A percentile compares a stretch with the other conserved stretches of the same genome.
Conservation (phyloP, 2,329 filamentous ascomycete species). For the Cytospora mali region DNA sequence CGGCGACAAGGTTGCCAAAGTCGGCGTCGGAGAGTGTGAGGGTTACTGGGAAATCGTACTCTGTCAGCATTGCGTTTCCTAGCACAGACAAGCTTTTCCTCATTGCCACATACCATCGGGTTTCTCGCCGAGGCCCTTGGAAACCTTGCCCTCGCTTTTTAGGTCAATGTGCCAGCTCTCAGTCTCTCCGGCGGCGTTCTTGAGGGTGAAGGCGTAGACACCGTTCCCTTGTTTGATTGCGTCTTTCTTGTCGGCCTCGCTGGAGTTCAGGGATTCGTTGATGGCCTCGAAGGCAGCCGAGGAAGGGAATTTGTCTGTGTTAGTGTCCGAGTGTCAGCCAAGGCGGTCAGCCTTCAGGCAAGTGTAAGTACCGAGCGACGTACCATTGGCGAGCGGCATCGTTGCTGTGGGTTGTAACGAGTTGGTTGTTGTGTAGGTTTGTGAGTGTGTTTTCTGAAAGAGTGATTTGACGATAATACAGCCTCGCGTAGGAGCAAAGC, state of each 20-base stretch:
- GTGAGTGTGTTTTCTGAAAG: too few relatives aligned
- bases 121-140: conserved; percentile 77
- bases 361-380: conserved; percentile 31
- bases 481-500: not conserved
- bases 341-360: not conserved
- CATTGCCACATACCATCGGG: conserved; percentile 68
- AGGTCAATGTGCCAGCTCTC: conserved; percentile 95
- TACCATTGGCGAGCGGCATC: conserved; percentile 78
- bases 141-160: conserved; percentile 84
- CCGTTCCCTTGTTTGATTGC: conserved; percentile 88
- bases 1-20: conserved; percentile 79
- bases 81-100: not conserved
- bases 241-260: conserved; percentile 73
- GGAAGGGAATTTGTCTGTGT: conserved; percentile 78
- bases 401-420: conserved; percentile 35
- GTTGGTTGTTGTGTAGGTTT: not conserved
- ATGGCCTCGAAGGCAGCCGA: conserved; percentile 92
- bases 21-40: conserved; percentile 81
- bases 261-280: conserved; percentile 67
- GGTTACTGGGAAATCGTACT: conserved; percentile 64
- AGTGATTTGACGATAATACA: not conserved
- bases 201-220: conserved; percentile 88
- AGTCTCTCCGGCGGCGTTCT: conserved; percentile 79
- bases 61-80: conserved; percentile 4
- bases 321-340: conserved; percentile 3